Conservation (phyloP, 257 asterid species). For the Plantago ovata region DNA sequence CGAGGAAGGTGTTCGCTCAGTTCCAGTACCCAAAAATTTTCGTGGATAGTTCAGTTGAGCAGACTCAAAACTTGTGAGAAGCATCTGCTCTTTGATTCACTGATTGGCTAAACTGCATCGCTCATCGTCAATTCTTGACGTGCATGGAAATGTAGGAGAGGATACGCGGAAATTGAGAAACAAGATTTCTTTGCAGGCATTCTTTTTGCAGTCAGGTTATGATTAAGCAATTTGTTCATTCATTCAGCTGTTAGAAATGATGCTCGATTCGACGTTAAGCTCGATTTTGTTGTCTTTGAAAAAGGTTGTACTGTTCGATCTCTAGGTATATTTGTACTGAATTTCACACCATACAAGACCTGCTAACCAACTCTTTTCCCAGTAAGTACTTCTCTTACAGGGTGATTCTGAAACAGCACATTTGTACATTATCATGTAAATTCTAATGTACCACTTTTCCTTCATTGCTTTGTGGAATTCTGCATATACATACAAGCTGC, state of each 20-base stretch:
- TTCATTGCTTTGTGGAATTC: no score
- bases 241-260: conserved; percentile 16
- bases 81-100: neutral
- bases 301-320: neutral
- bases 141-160: neutral
- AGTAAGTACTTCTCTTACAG: neutral
- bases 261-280: neutral
- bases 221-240: conserved; percentile 26
- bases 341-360: neutral
- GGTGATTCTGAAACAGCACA: conserved; percentile 1
- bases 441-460: no score
- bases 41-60: conserved; percentile 6
- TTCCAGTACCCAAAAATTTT: conserved; percentile 35
- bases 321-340: conserved; percentile 2
- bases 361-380: neutral
- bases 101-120: conserved; percentile 7
- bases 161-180: conserved; percentile 5
- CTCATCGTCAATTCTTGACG: neutral
- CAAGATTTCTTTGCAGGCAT: neutral
- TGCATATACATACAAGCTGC: no score
- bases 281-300: conserved; percentile 14
- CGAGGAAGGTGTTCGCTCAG: conserved; percentile 6
- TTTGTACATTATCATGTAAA: conserved; percentile 3
- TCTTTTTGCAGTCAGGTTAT: neutral
- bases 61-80: neutral